phyloP scores from a whole-genome alignment of 2,329 filamentous ascomycete genomes.

The Pseudogymnoascus sp. region DNA sequence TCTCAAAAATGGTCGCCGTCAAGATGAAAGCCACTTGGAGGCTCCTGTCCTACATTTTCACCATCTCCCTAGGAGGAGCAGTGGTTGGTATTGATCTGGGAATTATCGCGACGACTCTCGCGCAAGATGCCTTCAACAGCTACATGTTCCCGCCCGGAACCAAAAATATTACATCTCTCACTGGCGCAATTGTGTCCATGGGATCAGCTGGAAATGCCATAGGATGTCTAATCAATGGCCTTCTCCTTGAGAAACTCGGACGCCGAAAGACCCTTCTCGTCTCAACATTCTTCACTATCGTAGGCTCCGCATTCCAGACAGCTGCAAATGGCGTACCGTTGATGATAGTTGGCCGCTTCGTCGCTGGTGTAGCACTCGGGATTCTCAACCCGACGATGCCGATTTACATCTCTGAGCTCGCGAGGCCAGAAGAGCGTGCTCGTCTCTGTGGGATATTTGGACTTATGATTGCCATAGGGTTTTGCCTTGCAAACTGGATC shows the following conservation, averaged over 20 bases:
- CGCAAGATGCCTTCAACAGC: background rate
- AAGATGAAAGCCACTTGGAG: constrained; percentile 3
- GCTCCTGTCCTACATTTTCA: background rate
- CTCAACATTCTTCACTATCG: constrained; percentile 14
- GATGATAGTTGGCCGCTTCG: constrained; percentile 18
- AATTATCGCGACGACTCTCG: constrained; percentile 3
- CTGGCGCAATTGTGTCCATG: background rate
- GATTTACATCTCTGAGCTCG: constrained; percentile 19
- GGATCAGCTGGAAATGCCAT: background rate
- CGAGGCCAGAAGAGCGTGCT: constrained; percentile 16
- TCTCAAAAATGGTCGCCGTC: background rate
- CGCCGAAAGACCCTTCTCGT: background rate
- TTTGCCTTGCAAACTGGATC: constrained; percentile 19
- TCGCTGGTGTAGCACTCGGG: constrained; percentile 17
- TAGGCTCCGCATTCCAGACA: constrained; percentile 16
- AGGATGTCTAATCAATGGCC: background rate
- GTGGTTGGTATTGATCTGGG: background rate
- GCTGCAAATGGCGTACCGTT: constrained; percentile 16
- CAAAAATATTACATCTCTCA: background rate
- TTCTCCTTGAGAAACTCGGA: background rate
- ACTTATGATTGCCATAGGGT: constrained; percentile 21
- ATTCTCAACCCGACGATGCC: constrained; percentile 15
- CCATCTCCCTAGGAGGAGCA: background rate
- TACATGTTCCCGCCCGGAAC: constrained; percentile 5
- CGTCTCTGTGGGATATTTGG: constrained; percentile 18